Evolutionary conservation across 768 basidiomycete genomes (phyloP).

Genomic region (Asterophora parasitica): DNA sequence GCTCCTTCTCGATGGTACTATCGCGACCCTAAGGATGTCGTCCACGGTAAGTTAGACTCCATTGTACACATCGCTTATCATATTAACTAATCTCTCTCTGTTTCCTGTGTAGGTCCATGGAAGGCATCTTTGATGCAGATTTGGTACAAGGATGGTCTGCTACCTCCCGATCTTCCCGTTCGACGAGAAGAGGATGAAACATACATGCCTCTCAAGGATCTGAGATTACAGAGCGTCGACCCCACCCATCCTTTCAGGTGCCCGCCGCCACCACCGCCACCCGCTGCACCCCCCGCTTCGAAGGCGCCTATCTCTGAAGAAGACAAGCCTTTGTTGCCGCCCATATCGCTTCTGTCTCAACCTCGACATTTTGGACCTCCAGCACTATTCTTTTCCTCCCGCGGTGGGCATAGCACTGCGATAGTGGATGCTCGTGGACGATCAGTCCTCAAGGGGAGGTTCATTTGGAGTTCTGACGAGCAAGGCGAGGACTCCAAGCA

Average conservation of each 20-base stretch:
- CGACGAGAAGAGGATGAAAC: conserved; percentile 69
- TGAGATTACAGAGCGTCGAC: conserved; percentile 74
- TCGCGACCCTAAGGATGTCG: conserved; percentile 72
- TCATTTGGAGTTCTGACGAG: conserved; percentile 74
- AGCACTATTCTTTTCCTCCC: conserved; percentile 80
- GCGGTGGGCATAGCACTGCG: conserved; percentile 85
- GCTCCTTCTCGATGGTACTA: conserved; percentile 80
- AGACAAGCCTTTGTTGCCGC: conserved; percentile 59
- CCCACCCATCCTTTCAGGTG: conserved; percentile 75
- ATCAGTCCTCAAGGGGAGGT: conserved; percentile 76
- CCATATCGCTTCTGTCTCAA: conserved; percentile 74
- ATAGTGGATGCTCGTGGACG: conserved; percentile 85
- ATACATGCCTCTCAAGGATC: conserved; percentile 66
- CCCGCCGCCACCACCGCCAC: conserved; percentile 35
- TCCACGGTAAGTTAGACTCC: conserved; percentile 56
- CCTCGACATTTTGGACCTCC: conserved; percentile 84
- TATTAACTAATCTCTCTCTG: background rate
- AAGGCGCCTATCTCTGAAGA: conserved; percentile 15
- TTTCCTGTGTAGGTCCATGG: conserved; percentile 63
- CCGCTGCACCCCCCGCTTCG: conserved; percentile 14
- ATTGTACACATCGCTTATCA: background rate
- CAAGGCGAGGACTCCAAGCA: conserved; percentile 38
- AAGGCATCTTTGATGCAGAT: conserved; percentile 83
- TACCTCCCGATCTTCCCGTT: conserved; percentile 80
- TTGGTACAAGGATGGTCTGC: conserved; percentile 81